A percentile compares a stretch with the other conserved stretches of the same genome.
These are phyloP conservation scores for Trifolium subterraneum DNA, from an alignment of 306 rosid species.

Conservation along the genomic window DNA sequence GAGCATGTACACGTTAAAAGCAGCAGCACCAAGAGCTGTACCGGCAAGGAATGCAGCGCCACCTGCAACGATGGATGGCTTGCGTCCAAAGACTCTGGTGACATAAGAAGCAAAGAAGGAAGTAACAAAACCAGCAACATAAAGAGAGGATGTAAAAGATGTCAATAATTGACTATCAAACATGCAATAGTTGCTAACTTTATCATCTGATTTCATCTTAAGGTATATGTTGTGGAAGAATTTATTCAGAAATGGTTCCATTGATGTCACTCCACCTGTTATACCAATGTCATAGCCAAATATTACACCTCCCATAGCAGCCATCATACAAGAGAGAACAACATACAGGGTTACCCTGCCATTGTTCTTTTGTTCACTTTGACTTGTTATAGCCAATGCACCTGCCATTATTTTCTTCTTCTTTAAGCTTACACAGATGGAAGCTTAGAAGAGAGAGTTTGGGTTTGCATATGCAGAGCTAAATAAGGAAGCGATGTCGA, in stretches of 20 bases:
- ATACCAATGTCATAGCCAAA: slow-evolving; percentile 58
- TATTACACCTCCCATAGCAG: slow-evolving; percentile 53
- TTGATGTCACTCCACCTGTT: slow-evolving; percentile 69
- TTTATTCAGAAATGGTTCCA: slow-evolving; percentile 73
- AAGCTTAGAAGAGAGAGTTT: slow-evolving; percentile 2
- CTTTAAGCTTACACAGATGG: slow-evolving; percentile 7
- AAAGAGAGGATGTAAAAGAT: slow-evolving; percentile 79
- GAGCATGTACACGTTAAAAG: slow-evolving; percentile 70
- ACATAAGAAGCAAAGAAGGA: slow-evolving; percentile 65
- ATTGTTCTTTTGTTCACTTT: slow-evolving; percentile 31
- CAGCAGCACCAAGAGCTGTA: slow-evolving; percentile 69
- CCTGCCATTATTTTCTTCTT: slow-evolving; percentile 38
- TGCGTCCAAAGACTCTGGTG: slow-evolving; percentile 69
- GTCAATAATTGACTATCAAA: slow-evolving; percentile 69
- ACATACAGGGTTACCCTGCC: slow-evolving; percentile 45
- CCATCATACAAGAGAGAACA: slow-evolving; percentile 53
- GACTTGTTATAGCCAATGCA: slow-evolving; percentile 41
- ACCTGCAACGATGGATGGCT: slow-evolving; percentile 64
- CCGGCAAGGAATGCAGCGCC: slow-evolving; percentile 71
- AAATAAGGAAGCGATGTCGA: slow-evolving; percentile 8
- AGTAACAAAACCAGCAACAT: slow-evolving; percentile 72
- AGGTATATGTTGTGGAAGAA: slow-evolving; percentile 66
- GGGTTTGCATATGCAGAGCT: not conserved
- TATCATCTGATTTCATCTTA: slow-evolving; percentile 56
- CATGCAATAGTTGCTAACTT: slow-evolving; percentile 72